Evolutionary conservation across 2,329 filamentous ascomycete genomes (phyloP), one percentile per base, ranked within the genome.

Genomic region (Aspergillus brasiliensis): DNA sequence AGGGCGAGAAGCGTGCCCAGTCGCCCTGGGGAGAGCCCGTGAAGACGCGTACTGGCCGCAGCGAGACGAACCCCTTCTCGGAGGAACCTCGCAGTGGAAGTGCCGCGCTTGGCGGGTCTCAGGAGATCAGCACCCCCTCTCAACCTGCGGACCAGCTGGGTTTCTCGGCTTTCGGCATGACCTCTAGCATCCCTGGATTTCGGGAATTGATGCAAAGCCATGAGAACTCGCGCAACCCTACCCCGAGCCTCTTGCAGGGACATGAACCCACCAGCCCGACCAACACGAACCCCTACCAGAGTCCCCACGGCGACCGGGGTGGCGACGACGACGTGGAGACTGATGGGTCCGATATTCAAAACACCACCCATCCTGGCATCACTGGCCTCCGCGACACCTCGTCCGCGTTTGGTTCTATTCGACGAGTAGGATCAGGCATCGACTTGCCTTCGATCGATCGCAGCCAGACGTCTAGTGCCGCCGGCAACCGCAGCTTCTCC

Each of bases 251-350:
- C 55, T 75, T 78, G 51, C 77, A 80, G 54, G 76, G 78, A 51
- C 82, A 88, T 65, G 91, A 92, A 60, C 89, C 91, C 0, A 86
- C 91, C 71, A 98, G 94, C 73, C 95, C 95, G 10, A 95, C 93
- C 0, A 91, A 96, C 70, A 98, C 95, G 3, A 99, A 99, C 72
- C 95, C 95, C 1, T 99, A 95, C 73, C 91, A 93, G 65, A 98
- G 94, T 74, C 95, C 95, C 2, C 87, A 90, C 7, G 90, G 89
- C 38, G 90, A 92, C 25, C 87, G 87, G 47, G 81, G 81, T 5
- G 87, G 85, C 19, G 84, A 87, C 17, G 84, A 87, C 61, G 84
- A 85, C 64, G 82, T 83, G 48, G 84, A 89, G 47, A 78, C 81
- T 5, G 81, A 83, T 51, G 84, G 83, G 25, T 81, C 83, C 51